Evolutionary conservation across 148 eudicot genomes (phyloP), one percentile per base, ranked within the genome.

Genomic region (Spergularia bocconei): DNA sequence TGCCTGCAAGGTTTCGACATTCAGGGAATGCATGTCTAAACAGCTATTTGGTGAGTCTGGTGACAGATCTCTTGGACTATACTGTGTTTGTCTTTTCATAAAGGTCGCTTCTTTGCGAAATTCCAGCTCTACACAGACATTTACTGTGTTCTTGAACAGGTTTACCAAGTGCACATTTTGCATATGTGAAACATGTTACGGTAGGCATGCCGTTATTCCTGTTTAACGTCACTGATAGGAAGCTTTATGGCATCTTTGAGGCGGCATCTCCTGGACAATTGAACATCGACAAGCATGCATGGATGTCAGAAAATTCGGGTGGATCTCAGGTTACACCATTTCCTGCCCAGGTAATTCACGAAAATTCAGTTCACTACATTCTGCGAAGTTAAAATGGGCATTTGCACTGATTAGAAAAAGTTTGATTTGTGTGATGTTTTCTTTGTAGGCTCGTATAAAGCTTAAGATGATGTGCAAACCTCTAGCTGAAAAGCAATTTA

Each of bases 201-300:
- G 75, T 77, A 72, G 91, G 90, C 51, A 83, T 90, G 82, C 78
- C 84, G 13, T 63, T 92, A 10, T 92, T 90, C 78, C 78, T 92
- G 38, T 92, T 90, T 76, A 91, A 91, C 82, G 88, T 87, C 71
- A 81, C 81, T 72, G 85, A 88, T 69, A 76, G 93, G 64, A 87
- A 71, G 69, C 89, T 91, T 60, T 87, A 87, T 79, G 97, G 97
- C 29, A 88, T 91, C 55, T 91, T 70, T 70, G 91, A 88, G 84
- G 93, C 97, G 60, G 64, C 65, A 54, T 78, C 89, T 54, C 29
- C 56, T 14, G 97, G 97, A n/a, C 82, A 82, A 64, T 17, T 84
- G 80, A 79, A 84, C 53, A 84, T 91, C 10, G 48, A 89, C 68
- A 82, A 73, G 25, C 64, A 80, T 72, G 94, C 81, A 4, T 92